Base-by-base conservation (phyloP, 2,329 filamentous ascomycete species). In the Ophiosphaerella herpotricha region DNA sequence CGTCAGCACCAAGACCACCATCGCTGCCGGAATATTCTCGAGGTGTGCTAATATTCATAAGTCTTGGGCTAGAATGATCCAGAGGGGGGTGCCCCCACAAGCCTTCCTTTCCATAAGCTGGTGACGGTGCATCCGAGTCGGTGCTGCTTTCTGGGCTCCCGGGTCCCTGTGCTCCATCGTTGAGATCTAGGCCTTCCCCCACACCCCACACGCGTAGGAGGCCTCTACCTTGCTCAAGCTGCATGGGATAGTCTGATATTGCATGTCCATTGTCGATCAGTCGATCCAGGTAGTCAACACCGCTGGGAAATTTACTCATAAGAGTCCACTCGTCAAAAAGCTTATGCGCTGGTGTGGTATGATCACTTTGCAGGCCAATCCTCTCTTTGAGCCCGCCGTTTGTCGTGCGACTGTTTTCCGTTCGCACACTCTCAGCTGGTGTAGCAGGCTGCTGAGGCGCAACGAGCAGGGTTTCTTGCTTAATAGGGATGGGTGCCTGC, bases 271-370 rank as follows among this genome's bases (percentile, higher is more conserved):
- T 78, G 16, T 84, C 80, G 63, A 90, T 86, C 1, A 91, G 88
- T 66, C 89, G 92, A 21, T 78, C 57, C 16, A 70, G 52, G n/a
- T 59, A 58, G 5, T 62, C 60, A 12, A 71, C 57, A 8, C 56
- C 75, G 57, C 88, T 83, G 47, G 84, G 82, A 23, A 86, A 80
- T 44, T 80, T 80, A 29, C 79, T 77, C 63, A 70, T 67, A 7
- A 63, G 78, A 47, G 31, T 90, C 85, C 66, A 97, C 68, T 54
- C 80, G 75, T 67, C 79, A 75, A 97, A 77, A 14, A 97, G 78
- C 55, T 91, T 84, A 43, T 94, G 90, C 1, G 91, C 91, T n/a
- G 91, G 85, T 0, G 92, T 97, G 0, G 90, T 95, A 66, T 97
- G 93, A 59, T 96, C 90, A 24, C 86, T 83, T 1, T 91, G 89